Conservation (phyloP, 257 asterid genomes). For the Solanum neorickii region DNA sequence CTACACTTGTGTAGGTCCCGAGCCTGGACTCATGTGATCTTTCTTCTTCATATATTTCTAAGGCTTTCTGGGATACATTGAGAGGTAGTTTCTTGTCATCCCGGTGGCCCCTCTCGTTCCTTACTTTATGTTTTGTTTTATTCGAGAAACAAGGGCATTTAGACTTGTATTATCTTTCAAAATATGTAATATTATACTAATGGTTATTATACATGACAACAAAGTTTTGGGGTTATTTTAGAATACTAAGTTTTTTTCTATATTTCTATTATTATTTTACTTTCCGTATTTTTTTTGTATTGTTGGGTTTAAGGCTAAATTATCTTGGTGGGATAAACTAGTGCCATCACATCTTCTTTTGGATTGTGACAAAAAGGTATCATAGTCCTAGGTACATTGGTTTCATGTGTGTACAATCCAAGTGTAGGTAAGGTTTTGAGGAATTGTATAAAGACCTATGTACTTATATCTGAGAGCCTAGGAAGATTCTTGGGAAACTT, state of each 20-base stretch:
- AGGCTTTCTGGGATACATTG: neutral
- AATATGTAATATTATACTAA: too few relatives aligned
- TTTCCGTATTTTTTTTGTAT: too few relatives aligned
- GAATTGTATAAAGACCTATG: neutral
- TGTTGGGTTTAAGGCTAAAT: neutral
- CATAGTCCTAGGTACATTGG: neutral
- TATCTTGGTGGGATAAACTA: neutral
- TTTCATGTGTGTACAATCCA: neutral
- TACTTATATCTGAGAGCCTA: neutral
- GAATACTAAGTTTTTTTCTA: neutral
- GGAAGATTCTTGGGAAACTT: too few relatives aligned
- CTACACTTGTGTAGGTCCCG: neutral
- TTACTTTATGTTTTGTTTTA: neutral
- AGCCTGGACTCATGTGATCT: neutral
- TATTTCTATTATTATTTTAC: neutral
- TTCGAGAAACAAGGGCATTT: neutral
- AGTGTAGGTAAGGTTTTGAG: neutral
- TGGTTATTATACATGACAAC: neutral
- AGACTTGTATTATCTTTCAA: neutral
- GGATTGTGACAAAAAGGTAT: neutral
- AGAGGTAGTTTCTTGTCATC: neutral
- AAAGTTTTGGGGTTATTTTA: too few relatives aligned
- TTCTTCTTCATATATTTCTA: neutral
- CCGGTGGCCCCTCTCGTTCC: neutral
- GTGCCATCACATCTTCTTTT: neutral